These are phyloP conservation scores for Pelagomonas calceolata DNA, from an alignment of 108 stramenopile species.

Conservation along the genomic window DNA sequence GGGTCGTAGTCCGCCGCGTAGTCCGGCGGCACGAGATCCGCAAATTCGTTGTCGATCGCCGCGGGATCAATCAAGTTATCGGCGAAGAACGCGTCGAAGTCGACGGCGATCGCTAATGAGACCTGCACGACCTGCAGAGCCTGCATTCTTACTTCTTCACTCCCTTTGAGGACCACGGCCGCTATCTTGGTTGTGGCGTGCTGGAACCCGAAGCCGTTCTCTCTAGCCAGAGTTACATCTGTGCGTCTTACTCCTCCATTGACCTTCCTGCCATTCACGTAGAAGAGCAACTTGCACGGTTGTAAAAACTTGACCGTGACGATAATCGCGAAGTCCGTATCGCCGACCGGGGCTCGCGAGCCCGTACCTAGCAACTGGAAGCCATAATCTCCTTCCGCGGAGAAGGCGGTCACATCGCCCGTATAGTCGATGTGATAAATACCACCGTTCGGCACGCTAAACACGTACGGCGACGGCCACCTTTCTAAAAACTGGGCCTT, in stretches of 20 bases:
- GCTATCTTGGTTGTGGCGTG: background rate
- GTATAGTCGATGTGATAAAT: slow-evolving; percentile 3
- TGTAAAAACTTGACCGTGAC: background rate
- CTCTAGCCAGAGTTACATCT: background rate
- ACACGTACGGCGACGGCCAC: slow-evolving; percentile 7
- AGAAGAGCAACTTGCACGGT: background rate
- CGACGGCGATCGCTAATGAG: slow-evolving; percentile 3
- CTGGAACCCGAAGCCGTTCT: background rate
- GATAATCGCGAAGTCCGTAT: background rate
- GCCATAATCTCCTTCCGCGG: background rate
- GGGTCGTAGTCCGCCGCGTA: slow-evolving; percentile 14
- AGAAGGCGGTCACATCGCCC: slow-evolving; percentile 10
- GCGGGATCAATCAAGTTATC: slow-evolving; percentile 13
- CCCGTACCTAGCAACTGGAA: background rate
- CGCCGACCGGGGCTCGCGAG: background rate
- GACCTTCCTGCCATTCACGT: background rate
- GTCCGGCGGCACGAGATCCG: background rate
- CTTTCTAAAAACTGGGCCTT: background rate
- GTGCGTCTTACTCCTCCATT: background rate
- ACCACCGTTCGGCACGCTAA: slow-evolving; percentile 4
- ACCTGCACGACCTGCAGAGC: slow-evolving; percentile 7
- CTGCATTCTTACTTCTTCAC: background rate
- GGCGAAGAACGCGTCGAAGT: slow-evolving; percentile 6
- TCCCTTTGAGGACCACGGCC: background rate
- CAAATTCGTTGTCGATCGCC: slow-evolving; percentile 7